Evolutionary conservation across 1,284 basidiomycete genomes (phyloP).

Genomic region (Phaffia rhodozyma): DNA sequence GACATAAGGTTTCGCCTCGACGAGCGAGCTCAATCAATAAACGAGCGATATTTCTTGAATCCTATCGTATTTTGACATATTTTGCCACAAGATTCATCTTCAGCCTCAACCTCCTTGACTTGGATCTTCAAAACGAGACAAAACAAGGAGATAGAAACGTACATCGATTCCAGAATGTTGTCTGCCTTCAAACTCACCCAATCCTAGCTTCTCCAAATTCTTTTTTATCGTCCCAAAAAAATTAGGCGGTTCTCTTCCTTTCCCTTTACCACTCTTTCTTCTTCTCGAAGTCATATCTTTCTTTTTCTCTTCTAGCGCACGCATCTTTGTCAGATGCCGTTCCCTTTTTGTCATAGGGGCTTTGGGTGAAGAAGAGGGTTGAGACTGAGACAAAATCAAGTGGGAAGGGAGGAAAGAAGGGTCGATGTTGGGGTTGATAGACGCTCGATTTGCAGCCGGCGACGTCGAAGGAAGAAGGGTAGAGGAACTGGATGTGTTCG

Average conservation of each 20-base stretch:
- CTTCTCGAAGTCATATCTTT: not conserved
- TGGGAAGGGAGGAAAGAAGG: slow-evolving; percentile 28
- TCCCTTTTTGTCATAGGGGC: slow-evolving; percentile 36
- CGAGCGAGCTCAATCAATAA: slow-evolving; percentile 61
- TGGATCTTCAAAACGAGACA: too few species aligned
- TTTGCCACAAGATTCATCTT: too few species aligned
- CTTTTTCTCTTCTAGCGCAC: not conserved
- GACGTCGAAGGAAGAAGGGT: not conserved
- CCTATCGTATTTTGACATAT: slow-evolving; percentile 39
- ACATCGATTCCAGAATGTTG: slow-evolving; percentile 80
- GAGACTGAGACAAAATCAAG: slow-evolving; percentile 59
- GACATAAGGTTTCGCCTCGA: slow-evolving; percentile 51
- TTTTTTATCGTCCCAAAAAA: slow-evolving; percentile 31
- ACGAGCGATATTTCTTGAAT: slow-evolving; percentile 70
- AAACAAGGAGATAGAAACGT: slow-evolving; percentile 33
- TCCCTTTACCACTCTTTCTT: slow-evolving; percentile 19
- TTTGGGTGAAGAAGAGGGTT: slow-evolving; percentile 49
- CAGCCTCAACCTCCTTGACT: too few species aligned
- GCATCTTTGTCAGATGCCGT: not conserved
- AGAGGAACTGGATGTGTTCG: not conserved
- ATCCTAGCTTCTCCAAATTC: slow-evolving; percentile 32
- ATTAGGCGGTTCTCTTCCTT: slow-evolving; percentile 21
- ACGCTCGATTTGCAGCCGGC: not conserved
- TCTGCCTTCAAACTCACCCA: slow-evolving; percentile 56
- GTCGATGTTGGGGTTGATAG: not conserved